Conservation (phyloP, 345 rosid species). For the Heritiera littoralis region DNA sequence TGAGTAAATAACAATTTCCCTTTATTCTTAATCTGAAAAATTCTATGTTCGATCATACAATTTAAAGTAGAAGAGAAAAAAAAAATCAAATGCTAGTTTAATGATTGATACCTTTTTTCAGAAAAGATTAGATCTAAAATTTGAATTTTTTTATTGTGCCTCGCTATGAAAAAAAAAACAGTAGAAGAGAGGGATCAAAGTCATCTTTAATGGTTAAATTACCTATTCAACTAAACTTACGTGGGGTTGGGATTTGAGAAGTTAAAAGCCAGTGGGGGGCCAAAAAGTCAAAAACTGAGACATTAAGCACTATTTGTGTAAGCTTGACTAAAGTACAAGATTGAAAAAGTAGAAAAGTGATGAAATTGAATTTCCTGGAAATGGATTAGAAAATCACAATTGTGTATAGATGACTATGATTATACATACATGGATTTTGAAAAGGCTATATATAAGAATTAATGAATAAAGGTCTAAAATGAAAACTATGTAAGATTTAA, state of each 20-base stretch:
- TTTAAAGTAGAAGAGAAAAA: background rate
- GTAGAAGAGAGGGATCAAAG: conserved; percentile 14
- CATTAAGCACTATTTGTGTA: conserved; percentile 6
- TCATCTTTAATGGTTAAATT: conserved; percentile 13
- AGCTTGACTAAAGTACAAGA: conserved; percentile 12
- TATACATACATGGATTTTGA: no score
- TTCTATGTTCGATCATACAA: background rate
- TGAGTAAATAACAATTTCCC: background rate
- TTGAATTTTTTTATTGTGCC: no score
- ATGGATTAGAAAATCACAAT: background rate
- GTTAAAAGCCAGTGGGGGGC: background rate
- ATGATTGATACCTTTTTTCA: no score
- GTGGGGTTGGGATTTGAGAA: background rate
- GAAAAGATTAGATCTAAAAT: no score
- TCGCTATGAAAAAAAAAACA: background rate
- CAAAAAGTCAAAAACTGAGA: background rate
- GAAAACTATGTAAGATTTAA: no score
- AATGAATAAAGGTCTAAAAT: no score
- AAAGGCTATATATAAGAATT: no score
- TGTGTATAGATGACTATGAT: no score
- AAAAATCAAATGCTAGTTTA: no score
- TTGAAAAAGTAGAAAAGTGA: background rate
- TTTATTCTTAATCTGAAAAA: background rate
- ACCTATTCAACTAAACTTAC: background rate
- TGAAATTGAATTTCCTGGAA: background rate